These are phyloP conservation scores for Fusarium sp. DNA, from an alignment of 2,329 filamentous ascomycete species.

Conservation along the genomic window DNA sequence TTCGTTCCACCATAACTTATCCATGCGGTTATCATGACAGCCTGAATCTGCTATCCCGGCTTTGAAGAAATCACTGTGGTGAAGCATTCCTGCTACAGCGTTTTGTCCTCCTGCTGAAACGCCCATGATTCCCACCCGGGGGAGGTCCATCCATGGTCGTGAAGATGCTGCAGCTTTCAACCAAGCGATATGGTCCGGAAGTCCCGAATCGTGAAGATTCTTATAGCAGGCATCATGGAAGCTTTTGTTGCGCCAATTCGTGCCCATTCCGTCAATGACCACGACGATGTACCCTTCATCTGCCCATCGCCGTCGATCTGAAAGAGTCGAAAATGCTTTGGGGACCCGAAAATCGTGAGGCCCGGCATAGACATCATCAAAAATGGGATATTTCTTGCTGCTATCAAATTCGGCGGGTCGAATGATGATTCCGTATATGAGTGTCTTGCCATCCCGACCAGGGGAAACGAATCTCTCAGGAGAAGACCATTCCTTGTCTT, in stretches of 20 bases:
- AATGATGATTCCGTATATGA: conserved; percentile 46
- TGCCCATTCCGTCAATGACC: conserved; percentile 49
- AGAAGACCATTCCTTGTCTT: conserved; percentile 26
- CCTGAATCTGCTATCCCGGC: conserved; percentile 46
- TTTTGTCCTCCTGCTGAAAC: conserved; percentile 49
- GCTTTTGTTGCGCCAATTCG: conserved; percentile 46
- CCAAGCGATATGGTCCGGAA: conserved; percentile 49
- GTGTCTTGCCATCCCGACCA: conserved; percentile 45
- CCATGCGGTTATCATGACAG: conserved; percentile 50
- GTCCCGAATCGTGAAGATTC: conserved; percentile 45
- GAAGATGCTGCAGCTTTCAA: conserved; percentile 43
- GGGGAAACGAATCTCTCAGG: conserved; percentile 43
- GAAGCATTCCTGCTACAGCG: conserved; percentile 44
- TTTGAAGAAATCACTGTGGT: conserved; percentile 47
- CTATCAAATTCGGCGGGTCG: conserved; percentile 42
- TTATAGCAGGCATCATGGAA: conserved; percentile 50
- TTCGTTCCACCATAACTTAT: conserved; percentile 49
- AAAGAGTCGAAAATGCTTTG: conserved; percentile 40
- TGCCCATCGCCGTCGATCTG: conserved; percentile 38
- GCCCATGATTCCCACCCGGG: conserved; percentile 47
- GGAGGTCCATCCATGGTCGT: conserved; percentile 46
- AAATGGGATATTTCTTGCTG: conserved; percentile 43
- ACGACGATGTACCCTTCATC: conserved; percentile 49
- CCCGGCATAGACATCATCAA: conserved; percentile 49
- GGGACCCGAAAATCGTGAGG: conserved; percentile 43